Base-by-base conservation (phyloP, 2,329 filamentous ascomycete species). In the Aspergillus arachidicola region DNA sequence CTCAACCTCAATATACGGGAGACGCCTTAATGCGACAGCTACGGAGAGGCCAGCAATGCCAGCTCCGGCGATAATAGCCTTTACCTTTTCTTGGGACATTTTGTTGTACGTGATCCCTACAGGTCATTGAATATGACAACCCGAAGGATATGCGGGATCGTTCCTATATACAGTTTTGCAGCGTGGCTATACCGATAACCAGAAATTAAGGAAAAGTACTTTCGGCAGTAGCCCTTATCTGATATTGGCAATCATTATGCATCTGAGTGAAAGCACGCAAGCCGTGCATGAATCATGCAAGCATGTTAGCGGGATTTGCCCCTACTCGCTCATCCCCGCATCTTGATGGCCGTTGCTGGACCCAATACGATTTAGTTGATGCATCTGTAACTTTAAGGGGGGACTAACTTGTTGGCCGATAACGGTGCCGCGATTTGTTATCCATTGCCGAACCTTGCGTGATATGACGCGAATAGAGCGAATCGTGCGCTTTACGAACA, bases 41-140 rank as follows among this genome's bases (percentile, higher is more conserved):
- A 82, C 76, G 16, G 79, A 79, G 5, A 85, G 77, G 0, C 84
- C n/a, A 77, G 59, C 82, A 46, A 86, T 84, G 23, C 83, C 83
- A 28, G 81, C 83, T 32, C 84, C 84, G 3, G 81, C 73, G 51
- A 86, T 82, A 45, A 82, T 79, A 6, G 85, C 74, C 10, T 76
- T 72, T 55, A 83, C 19, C 19, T 23, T 36, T 26, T 36, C 50
- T 7, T 54, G 30, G 19, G 51, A 54, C 51, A 54, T 54, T 21
- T 16, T 9, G 51, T 30, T n/a, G 21, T 10, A 30, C 1, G 23
- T 16, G 46, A 28, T 30, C 26, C 46, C 4, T 10, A n/a, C 26
- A 30, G 26, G 23, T 30, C 26, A n/a, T 30, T 30, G 16, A 26
- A 48, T 28, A 7, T 2, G 6, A 16, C 46, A 30, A 28, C 6